Conservation (phyloP, 2,329 filamentous ascomycete species). For the Tolypocladium ovalisporum region DNA sequence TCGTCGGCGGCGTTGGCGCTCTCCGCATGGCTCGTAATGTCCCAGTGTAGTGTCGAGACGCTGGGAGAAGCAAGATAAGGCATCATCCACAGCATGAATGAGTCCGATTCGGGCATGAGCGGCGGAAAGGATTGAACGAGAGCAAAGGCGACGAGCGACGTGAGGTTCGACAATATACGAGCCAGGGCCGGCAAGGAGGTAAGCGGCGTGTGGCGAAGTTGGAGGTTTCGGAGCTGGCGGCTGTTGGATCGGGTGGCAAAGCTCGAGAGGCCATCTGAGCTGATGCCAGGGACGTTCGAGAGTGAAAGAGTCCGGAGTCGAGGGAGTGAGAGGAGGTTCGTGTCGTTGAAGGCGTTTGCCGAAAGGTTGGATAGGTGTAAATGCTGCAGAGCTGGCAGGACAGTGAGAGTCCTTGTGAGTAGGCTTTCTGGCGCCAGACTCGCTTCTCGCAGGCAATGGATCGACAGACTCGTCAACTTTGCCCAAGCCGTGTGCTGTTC, state of each 20-base stretch:
- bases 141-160: conserved; percentile 35
- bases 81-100: conserved; percentile 47
- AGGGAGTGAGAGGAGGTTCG: conserved; percentile 42
- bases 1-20: conserved; percentile 41
- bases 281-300: conserved; percentile 44
- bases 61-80: conserved; percentile 49
- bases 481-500: conserved; percentile 44
- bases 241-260: conserved; percentile 41
- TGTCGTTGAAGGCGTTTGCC: conserved; percentile 44
- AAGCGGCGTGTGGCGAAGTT: conserved; percentile 45
- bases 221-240: conserved; percentile 34
- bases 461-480: conserved; percentile 41
- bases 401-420: conserved; percentile 36
- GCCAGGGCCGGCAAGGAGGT: conserved; percentile 45
- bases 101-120: conserved; percentile 41
- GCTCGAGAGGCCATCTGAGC: conserved; percentile 41
- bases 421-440: conserved; percentile 41
- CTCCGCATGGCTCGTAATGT: conserved; percentile 42
- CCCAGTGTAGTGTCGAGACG: conserved; percentile 50
- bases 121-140: conserved; percentile 45
- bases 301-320: conserved; percentile 43
- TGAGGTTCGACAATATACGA: conserved; percentile 47
- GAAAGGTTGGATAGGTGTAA: conserved; percentile 50
- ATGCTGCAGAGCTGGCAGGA: conserved; percentile 43
- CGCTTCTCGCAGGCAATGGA: conserved; percentile 48